A percentile compares a stretch with the other conserved stretches of the same genome.
Conservation (phyloP, 768 basidiomycete genomes). For the Lactarius sanguifluus region DNA sequence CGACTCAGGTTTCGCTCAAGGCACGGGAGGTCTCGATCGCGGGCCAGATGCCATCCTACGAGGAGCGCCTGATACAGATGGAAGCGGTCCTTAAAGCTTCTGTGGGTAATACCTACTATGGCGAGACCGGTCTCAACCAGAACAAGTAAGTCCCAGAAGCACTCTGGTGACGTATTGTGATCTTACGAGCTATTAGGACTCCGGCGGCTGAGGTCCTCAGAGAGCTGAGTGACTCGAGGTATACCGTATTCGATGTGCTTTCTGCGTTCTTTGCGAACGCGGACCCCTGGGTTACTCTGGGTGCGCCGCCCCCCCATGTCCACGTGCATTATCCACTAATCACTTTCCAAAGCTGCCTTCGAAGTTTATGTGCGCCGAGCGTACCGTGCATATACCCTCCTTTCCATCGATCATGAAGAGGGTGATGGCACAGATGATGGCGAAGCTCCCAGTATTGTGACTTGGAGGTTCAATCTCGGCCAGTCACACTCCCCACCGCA, state of each 20-base stretch:
- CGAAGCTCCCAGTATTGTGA: conserved; percentile 75
- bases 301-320: conserved; percentile 42
- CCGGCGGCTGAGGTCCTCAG: conserved; percentile 85
- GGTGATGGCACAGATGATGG: conserved; percentile 84
- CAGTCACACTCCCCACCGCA: conserved; percentile 83
- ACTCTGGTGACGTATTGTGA: not conserved
- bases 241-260: conserved; percentile 96
- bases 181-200: conserved; percentile 44
- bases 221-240: conserved; percentile 94
- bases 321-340: not conserved
- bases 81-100: conserved; percentile 89
- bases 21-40: conserved; percentile 97
- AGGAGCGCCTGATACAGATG: conserved; percentile 93
- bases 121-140: conserved; percentile 69
- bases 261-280: conserved; percentile 91
- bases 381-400: conserved; percentile 88
- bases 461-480: conserved; percentile 95
- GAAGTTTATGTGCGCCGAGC: conserved; percentile 96
- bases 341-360: conserved; percentile 66
- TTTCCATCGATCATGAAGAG: conserved; percentile 94
- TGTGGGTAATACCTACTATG: conserved; percentile 85
- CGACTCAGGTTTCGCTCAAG: conserved; percentile 88
- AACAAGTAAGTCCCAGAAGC: conserved; percentile 41
- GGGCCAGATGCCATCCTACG: conserved; percentile 95
- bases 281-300: conserved; percentile 81